phyloP scores from a whole-genome alignment of 2,329 filamentous ascomycete species.

The Exutisphaerella laricina region DNA sequence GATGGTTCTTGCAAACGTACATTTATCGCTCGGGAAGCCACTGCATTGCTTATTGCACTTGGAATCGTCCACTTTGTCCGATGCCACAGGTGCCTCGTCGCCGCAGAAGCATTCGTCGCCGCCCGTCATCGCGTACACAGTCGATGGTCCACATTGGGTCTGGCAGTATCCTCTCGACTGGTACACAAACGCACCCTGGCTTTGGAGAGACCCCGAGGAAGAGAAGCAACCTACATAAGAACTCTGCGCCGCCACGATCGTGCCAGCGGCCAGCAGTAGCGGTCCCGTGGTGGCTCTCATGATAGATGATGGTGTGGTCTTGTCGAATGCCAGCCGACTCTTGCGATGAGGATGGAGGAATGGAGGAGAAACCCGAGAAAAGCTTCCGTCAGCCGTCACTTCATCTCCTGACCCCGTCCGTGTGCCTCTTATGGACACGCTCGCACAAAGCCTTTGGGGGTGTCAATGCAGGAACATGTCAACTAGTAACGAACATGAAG shows the following conservation, averaged over 20 bases:
- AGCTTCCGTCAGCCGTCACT: background rate
- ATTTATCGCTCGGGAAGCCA: conserved; percentile 47
- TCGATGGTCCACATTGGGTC: conserved; percentile 44
- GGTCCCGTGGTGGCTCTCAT: conserved; percentile 16
- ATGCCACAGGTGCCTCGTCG: conserved; percentile 57
- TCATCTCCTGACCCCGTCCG: too few species aligned
- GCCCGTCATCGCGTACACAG: conserved; percentile 60
- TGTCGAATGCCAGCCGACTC: too few species aligned
- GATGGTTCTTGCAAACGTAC: conserved; percentile 38
- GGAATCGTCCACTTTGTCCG: conserved; percentile 49
- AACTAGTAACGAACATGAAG: background rate
- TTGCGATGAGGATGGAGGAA: too few species aligned
- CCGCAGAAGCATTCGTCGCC: conserved; percentile 69
- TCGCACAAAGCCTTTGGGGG: too few species aligned
- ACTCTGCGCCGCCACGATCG: conserved; percentile 18
- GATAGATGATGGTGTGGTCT: background rate
- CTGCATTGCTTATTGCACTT: conserved; percentile 61
- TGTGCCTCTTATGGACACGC: too few species aligned
- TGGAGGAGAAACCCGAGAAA: background rate
- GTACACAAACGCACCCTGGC: conserved; percentile 46
- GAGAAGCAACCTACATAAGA: conserved; percentile 47
- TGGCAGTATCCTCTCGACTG: conserved; percentile 55
- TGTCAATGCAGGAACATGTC: conserved; percentile 4
- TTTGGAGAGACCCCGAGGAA: conserved; percentile 42
- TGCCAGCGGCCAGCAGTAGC: conserved; percentile 23